Conservation (phyloP, 345 rosid species). For the Ailanthus altissimus region DNA sequence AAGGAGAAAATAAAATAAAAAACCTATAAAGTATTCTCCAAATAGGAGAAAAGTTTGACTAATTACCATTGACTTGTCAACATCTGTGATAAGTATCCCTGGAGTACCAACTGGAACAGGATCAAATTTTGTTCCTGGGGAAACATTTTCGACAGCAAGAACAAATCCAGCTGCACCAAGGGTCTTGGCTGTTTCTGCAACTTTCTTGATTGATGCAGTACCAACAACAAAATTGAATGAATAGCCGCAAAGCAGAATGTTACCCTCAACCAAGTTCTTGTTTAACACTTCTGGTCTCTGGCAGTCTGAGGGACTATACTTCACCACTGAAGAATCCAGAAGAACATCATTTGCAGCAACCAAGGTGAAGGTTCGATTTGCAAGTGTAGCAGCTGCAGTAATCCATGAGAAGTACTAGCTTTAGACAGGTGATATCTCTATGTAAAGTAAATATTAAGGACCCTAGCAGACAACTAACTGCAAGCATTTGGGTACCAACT, state of each 20-base stretch:
- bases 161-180: slow-evolving; percentile 98
- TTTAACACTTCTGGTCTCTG: slow-evolving; percentile 90
- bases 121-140: slow-evolving; percentile 94
- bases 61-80: slow-evolving; percentile 76
- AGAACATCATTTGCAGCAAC: slow-evolving; percentile 97
- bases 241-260: slow-evolving; percentile 97
- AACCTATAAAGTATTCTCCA: neutral
- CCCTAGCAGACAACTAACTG: neutral
- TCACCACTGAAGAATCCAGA: slow-evolving; percentile 69
- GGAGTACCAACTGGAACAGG: slow-evolving; percentile 91
- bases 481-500: slow-evolving; percentile 1
- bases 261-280: slow-evolving; percentile 82
- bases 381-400: slow-evolving; percentile 81
- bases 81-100: slow-evolving; percentile 87
- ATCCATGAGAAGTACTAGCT: slow-evolving; percentile 24
- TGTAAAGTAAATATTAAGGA: neutral
- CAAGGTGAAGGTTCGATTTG: slow-evolving; percentile 70
- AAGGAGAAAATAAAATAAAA: no score
- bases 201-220: slow-evolving; percentile 93
- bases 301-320: slow-evolving; percentile 90
- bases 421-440: slow-evolving; percentile 12
- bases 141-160: slow-evolving; percentile 94
- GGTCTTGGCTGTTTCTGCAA: slow-evolving; percentile 84
- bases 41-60: slow-evolving; percentile 6
- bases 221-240: slow-evolving; percentile 97